Evolutionary conservation across 371 early-diverging fungal species (phyloP).

Genomic region (Saksenaea oblongispora): DNA sequence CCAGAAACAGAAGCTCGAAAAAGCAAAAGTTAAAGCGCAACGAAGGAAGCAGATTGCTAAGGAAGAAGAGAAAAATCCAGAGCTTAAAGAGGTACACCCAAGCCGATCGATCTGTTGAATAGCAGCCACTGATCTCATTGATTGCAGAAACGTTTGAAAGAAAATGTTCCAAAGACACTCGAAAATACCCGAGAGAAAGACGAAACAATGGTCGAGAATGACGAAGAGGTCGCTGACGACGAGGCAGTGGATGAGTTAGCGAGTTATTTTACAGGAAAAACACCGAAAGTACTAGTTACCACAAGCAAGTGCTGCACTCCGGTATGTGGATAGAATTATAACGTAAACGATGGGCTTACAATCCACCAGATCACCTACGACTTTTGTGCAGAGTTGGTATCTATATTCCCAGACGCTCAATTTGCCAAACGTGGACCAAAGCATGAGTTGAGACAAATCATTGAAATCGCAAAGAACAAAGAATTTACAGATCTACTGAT

Average conservation of each 20-base stretch:
- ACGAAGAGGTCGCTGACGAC: constrained; percentile 84
- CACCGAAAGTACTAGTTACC: constrained; percentile 95
- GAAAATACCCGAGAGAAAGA: constrained; percentile 93
- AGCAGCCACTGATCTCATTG: background rate
- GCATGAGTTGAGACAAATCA: constrained; percentile 89
- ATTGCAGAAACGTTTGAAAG: constrained; percentile 76
- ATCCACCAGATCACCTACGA: constrained; percentile 59
- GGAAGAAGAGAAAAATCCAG: constrained; percentile 86
- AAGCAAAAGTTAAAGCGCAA: constrained; percentile 76
- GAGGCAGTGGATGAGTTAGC: constrained; percentile 94
- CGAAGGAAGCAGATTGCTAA: constrained; percentile 70
- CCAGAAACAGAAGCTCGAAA: constrained; percentile 70
- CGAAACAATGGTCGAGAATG: constrained; percentile 87
- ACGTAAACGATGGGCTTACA: background rate
- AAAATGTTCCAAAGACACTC: constrained; percentile 91
- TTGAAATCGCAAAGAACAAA: constrained; percentile 84
- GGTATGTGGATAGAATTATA: constrained; percentile 17
- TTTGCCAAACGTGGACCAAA: constrained; percentile 87
- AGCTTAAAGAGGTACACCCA: constrained; percentile 71
- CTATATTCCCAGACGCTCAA: constrained; percentile 91
- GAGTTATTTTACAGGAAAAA: constrained; percentile 81
- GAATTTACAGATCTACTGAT: constrained; percentile 92
- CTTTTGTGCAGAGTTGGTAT: constrained; percentile 88
- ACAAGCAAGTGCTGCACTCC: constrained; percentile 73
- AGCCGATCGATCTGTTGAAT: background rate